A percentile compares a stretch with the other conserved stretches of the same genome.
These are phyloP conservation scores for Styphnolobium japonicum DNA, from an alignment of 306 rosid species.

Conservation along the genomic window DNA sequence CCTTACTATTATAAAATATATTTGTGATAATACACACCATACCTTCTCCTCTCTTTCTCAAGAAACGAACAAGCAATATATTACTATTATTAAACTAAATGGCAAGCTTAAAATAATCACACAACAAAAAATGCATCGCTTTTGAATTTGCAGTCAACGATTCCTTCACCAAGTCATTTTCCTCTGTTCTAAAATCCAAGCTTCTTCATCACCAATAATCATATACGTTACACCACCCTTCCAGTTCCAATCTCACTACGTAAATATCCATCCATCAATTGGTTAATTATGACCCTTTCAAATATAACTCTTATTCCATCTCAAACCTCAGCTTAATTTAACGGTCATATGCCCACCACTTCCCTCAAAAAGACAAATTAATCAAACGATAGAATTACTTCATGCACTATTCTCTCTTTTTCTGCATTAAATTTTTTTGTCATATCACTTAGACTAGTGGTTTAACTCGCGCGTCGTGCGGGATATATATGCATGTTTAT, in stretches of 20 bases:
- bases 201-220: constrained; percentile 28
- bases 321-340: background rate
- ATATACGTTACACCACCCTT: background rate
- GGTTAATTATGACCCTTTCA: background rate
- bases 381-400: background rate
- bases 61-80: constrained; percentile 1
- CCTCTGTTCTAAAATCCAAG: constrained; percentile 21
- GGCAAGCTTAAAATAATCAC: background rate
- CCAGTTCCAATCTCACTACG: background rate
- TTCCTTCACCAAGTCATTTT: constrained; percentile 30
- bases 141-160: constrained; percentile 33
- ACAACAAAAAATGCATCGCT: constrained; percentile 24
- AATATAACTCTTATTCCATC: background rate
- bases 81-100: background rate
- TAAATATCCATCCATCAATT: background rate
- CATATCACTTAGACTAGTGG: background rate
- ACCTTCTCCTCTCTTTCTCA: constrained; percentile 1
- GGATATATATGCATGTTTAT: too few relatives aligned
- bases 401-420: background rate
- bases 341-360: background rate
- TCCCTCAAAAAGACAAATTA: background rate
- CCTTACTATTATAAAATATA: background rate
- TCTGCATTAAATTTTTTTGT: background rate
- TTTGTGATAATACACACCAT: background rate
- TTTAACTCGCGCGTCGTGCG: too few relatives aligned